phyloP scores from a whole-genome alignment of 306 rosid species.

The Mimosa pudica region DNA sequence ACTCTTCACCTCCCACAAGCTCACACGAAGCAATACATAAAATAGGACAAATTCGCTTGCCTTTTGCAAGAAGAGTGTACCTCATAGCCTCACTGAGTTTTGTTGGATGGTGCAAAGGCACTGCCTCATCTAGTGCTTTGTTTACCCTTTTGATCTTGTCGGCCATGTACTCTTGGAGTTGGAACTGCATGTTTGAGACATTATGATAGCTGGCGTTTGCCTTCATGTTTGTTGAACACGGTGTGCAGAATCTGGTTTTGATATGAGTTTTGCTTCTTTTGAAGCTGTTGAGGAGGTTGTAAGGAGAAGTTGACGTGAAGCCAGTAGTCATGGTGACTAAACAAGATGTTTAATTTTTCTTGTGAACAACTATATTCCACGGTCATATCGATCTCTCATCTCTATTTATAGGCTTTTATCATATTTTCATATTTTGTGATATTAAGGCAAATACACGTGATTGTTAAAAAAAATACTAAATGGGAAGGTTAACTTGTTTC shows the following conservation, averaged over 20 bases:
- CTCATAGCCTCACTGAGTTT: conserved; percentile 43
- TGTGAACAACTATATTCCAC: background rate
- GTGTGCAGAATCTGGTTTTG: background rate
- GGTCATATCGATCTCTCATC: too few species aligned
- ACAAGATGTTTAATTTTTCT: background rate
- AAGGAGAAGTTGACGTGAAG: background rate
- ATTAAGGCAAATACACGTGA: too few species aligned
- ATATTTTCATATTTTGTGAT: too few species aligned
- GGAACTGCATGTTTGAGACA: background rate
- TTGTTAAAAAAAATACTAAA: too few species aligned
- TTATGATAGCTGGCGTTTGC: background rate
- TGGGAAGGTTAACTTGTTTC: too few species aligned
- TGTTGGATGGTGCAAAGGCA: conserved; percentile 38
- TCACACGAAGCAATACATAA: conserved; percentile 43
- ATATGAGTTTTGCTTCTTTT: background rate
- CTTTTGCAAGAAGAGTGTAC: conserved; percentile 34
- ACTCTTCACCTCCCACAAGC: conserved; percentile 46
- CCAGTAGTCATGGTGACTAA: background rate
- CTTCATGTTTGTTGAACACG: background rate
- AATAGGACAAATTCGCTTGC: conserved; percentile 39
- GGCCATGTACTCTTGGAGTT: conserved; percentile 32
- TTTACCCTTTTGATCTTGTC: conserved; percentile 31
- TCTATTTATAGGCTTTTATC: too few species aligned
- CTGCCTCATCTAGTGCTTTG: conserved; percentile 40
- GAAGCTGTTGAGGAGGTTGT: background rate